Evolutionary conservation across 495 filamentous ascomycete genomes (phyloP).

Genomic region (Bombardia bombarda): DNA sequence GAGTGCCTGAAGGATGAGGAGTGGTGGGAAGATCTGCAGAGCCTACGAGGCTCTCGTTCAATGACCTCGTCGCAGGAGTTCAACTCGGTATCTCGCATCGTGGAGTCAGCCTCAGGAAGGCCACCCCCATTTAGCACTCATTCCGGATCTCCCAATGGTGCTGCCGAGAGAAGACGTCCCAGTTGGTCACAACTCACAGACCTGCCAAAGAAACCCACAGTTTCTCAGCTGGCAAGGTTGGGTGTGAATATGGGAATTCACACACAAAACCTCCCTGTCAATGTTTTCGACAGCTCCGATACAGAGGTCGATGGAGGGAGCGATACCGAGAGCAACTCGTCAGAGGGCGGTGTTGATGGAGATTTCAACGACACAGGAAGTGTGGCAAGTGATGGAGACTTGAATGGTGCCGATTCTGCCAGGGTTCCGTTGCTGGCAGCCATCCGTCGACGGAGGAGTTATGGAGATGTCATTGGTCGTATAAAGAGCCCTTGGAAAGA

Average conservation of each 20-base stretch:
- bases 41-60: conserved; percentile 49
- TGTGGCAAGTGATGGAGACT: conserved; percentile 16
- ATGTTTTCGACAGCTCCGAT: conserved; percentile 49
- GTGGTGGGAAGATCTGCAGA: conserved; percentile 78
- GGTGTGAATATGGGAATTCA: conserved; percentile 65
- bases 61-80: conserved; percentile 34
- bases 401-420: conserved; percentile 8
- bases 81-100: conserved; percentile 20
- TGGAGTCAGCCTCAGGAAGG: conserved; percentile 28
- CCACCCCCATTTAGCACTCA: conserved; percentile 22
- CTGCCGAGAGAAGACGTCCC: conserved; percentile 21
- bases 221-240: conserved; percentile 54
- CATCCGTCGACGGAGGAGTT: conserved; percentile 24
- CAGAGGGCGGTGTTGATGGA: conserved; percentile 24
- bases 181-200: conserved; percentile 30
- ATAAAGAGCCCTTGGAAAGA: conserved; percentile 11
- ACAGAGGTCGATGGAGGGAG: conserved; percentile 28
- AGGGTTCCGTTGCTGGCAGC: conserved; percentile 19
- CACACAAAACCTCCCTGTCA: conserved; percentile 61
- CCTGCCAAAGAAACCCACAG: conserved; percentile 48
- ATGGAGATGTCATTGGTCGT: conserved; percentile 21
- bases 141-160: conserved; percentile 11
- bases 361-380: conserved; percentile 25
- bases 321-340: conserved; percentile 38
- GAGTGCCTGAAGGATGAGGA: conserved; percentile 57